Percentiles rank a stretch among this genome's conserved stretches.
Conservation (phyloP, 768 basidiomycete genomes). For the Sutorius australiensis region DNA sequence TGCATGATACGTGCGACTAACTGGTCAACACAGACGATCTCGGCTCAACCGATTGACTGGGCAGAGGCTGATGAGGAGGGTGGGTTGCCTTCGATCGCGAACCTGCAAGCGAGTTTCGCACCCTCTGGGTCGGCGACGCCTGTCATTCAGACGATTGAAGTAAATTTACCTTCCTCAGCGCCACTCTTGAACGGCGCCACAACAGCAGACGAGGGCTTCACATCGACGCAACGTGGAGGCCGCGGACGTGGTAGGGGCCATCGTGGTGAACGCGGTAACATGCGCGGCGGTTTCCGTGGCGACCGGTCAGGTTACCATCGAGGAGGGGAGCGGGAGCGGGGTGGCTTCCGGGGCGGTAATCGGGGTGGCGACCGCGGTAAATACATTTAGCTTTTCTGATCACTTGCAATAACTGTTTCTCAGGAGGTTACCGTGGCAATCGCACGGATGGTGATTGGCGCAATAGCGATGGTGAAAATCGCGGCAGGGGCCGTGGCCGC, state of each 20-base stretch:
- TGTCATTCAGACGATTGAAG: conserved; percentile 34
- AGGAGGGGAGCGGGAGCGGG: conserved; percentile 35
- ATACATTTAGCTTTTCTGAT: not conserved
- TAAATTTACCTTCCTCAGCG: conserved; percentile 23
- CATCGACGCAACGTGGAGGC: conserved; percentile 40
- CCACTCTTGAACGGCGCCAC: conserved; percentile 21
- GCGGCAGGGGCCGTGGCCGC: conserved; percentile 40
- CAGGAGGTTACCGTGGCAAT: conserved; percentile 17
- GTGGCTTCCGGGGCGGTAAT: conserved; percentile 33
- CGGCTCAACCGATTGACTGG: conserved; percentile 63
- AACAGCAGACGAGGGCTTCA: conserved; percentile 64
- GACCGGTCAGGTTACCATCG: conserved; percentile 34
- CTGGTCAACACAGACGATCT: conserved; percentile 9
- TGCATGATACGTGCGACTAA: not conserved
- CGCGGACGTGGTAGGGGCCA: conserved; percentile 45
- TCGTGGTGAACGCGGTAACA: conserved; percentile 41
- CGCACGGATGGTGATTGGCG: conserved; percentile 45
- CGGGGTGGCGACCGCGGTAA: conserved; percentile 30
- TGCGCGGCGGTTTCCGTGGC: conserved; percentile 42
- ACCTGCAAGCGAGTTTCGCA: conserved; percentile 73
- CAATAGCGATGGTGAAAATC: conserved; percentile 40
- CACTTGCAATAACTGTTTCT: not conserved
- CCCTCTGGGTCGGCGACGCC: conserved; percentile 72
- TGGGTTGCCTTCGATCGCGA: conserved; percentile 73
- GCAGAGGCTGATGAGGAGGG: conserved; percentile 72